Percentiles rank a stretch among this genome's conserved stretches.
phyloP scores from a whole-genome alignment of 352 stramenopile genomes.

The Phytopythium mirpurense region DNA sequence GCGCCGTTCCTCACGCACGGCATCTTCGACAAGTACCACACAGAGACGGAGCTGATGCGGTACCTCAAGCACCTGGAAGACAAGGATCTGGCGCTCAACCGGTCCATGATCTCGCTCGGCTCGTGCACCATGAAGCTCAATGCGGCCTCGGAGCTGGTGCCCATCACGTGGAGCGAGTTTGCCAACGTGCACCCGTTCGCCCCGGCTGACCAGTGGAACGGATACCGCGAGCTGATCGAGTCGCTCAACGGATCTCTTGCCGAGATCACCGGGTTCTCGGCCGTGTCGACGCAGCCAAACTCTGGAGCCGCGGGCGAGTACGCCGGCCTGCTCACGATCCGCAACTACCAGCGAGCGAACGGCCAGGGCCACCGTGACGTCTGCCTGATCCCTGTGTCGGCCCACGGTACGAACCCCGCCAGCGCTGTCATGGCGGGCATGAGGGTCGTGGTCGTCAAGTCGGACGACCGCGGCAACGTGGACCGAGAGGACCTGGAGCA shows the following conservation, averaged over 20 bases:
- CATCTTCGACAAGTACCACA: constrained; percentile 98
- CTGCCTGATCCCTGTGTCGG: constrained; percentile 97
- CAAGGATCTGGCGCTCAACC: constrained; percentile 98
- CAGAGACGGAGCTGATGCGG: constrained; percentile 92
- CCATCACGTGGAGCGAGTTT: constrained; percentile 97
- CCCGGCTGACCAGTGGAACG: constrained; percentile 90
- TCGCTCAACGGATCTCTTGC: constrained; percentile 94
- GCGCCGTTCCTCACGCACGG: constrained; percentile 91
- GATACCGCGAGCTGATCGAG: constrained; percentile 98
- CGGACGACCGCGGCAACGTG: constrained; percentile 95
- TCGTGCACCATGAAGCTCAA: constrained; percentile 99
- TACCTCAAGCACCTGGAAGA: constrained; percentile 98
- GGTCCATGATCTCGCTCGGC: constrained; percentile 99
- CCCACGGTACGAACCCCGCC: constrained; percentile 98
- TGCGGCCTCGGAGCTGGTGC: constrained; percentile 95
- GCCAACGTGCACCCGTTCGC: constrained; percentile 98
- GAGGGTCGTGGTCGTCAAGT: constrained; percentile 97
- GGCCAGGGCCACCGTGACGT: constrained; percentile 95
- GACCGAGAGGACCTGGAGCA: constrained; percentile 93
- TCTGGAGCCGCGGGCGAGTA: constrained; percentile 98
- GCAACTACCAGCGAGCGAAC: constrained; percentile 91
- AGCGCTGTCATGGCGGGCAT: constrained; percentile 98
- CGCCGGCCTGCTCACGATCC: constrained; percentile 95
- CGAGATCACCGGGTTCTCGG: constrained; percentile 98
- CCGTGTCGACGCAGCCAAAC: constrained; percentile 97